Conservation (phyloP, 208 protist species). For the Kentomonas sorsogonicus region DNA sequence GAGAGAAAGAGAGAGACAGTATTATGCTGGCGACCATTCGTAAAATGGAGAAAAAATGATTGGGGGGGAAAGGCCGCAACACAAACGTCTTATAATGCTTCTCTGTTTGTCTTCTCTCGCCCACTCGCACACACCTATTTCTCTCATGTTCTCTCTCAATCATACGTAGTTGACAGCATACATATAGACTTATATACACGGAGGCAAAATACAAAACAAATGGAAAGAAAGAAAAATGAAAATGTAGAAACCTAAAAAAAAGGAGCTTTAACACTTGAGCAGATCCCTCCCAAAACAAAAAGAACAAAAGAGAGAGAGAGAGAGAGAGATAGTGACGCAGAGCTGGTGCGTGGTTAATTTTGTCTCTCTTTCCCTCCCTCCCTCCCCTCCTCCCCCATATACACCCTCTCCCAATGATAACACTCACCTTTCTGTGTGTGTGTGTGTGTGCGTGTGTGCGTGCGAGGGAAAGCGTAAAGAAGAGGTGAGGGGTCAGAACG, state of each 20-base stretch:
- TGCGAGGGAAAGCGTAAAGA: too few species aligned
- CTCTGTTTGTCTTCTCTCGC: background rate
- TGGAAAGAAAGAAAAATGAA: constrained; percentile 18
- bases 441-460: too few species aligned
- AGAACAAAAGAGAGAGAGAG: constrained; percentile 9
- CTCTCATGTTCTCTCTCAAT: background rate
- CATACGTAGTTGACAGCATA: background rate
- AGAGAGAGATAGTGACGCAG: background rate
- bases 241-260: constrained; percentile 15
- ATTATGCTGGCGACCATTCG: too few species aligned
- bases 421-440: too few species aligned
- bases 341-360: background rate
- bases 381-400: background rate
- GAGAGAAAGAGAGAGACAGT: too few species aligned
- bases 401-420: background rate
- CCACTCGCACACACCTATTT: background rate
- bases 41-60: background rate
- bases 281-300: background rate
- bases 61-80: background rate
- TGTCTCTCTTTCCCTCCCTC: constrained; percentile 6
- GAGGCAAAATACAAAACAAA: constrained; percentile 14
- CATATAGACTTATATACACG: constrained; percentile 3
- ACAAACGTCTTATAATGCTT: background rate
- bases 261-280: background rate
- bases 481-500: too few species aligned